Percentiles rank a stretch among this genome's conserved stretches.
Conservation (phyloP, 2,329 filamentous ascomycete genomes). For the Cladosporium halotolerans region DNA sequence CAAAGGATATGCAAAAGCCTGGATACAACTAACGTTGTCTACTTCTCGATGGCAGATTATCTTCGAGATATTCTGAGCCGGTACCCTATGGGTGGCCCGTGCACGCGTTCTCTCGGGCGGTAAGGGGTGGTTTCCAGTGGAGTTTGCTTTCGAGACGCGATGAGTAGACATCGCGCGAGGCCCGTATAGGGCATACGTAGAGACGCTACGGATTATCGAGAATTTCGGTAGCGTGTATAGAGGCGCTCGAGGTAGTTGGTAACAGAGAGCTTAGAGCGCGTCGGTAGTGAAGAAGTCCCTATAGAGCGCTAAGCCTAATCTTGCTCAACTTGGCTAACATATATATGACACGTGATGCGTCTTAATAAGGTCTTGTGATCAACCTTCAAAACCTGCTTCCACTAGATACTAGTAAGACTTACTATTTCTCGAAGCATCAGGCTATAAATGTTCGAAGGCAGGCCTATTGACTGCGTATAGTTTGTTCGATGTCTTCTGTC, state of each 20-base stretch:
- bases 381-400: too few relatives aligned
- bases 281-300: neutral
- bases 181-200: too few relatives aligned
- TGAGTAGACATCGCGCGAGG: neutral
- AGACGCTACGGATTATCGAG: too few relatives aligned
- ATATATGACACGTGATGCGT: too few relatives aligned
- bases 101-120: neutral
- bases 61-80: constrained; percentile 18
- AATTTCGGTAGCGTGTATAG: neutral
- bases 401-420: neutral
- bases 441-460: too few relatives aligned
- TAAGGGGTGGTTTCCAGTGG: neutral
- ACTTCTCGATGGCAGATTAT: constrained; percentile 24
- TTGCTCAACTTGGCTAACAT: too few relatives aligned
- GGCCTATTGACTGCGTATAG: too few relatives aligned
- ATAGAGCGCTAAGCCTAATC: too few relatives aligned
- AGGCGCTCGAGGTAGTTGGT: neutral
- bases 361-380: too few relatives aligned
- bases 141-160: neutral
- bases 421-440: too few relatives aligned
- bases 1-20: neutral
- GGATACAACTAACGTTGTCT: constrained; percentile 20
- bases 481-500: too few relatives aligned
- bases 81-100: constrained; percentile 19
- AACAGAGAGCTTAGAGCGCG: neutral